Evolutionary conservation across 495 filamentous ascomycete genomes (phyloP), one percentile per base, ranked within the genome.

Genomic region (Collariella sp.): DNA sequence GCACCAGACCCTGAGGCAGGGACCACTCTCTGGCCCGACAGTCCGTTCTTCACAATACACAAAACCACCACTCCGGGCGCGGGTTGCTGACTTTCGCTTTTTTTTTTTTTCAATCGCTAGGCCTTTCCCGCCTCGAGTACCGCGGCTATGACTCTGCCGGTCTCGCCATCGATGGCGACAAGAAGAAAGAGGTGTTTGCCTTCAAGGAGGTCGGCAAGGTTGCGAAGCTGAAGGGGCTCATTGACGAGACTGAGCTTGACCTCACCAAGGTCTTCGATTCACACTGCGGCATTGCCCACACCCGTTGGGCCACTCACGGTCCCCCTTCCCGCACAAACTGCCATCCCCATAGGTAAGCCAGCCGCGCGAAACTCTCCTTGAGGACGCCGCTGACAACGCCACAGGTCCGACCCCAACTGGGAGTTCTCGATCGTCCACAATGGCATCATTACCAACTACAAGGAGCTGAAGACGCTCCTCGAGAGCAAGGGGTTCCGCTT

Each of bases 401-500:
- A 15, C 56, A 78, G 77, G 67, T 80, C 77, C 41, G 93, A 98
- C 66, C 83, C 85, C 63, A 86, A 76, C 62, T 97, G 90, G 89
- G 83, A 97, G 72, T 98, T 98, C 69, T 81, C 89, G 54, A 86
- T 98, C 62, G 91, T 96, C 40, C 93, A 98, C 83, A 98, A 98
- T 72, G 93, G 93, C 68, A 98, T 98, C 79, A 98, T 98, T 76
- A 98, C 93, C 76, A 98, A 98, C 79, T 98, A 98, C 82, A 98
- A 98, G 77, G 93, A 98, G 76, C 76, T 98, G 62, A 95, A 91
- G 83, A 86, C 87, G 52, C 79, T 98, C 46, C 76, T 98, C 58
- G 83, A 89, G 73, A 79, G 77, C 77, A 98, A 96, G 79, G 94
- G 94, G 58, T 96, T 96, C 79, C 84, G 85, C 54, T 98, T 98